Evolutionary conservation across 2,329 filamentous ascomycete genomes (phyloP), one percentile per base, ranked within the genome.

Genomic region (Lachnellula subtilissima): DNA sequence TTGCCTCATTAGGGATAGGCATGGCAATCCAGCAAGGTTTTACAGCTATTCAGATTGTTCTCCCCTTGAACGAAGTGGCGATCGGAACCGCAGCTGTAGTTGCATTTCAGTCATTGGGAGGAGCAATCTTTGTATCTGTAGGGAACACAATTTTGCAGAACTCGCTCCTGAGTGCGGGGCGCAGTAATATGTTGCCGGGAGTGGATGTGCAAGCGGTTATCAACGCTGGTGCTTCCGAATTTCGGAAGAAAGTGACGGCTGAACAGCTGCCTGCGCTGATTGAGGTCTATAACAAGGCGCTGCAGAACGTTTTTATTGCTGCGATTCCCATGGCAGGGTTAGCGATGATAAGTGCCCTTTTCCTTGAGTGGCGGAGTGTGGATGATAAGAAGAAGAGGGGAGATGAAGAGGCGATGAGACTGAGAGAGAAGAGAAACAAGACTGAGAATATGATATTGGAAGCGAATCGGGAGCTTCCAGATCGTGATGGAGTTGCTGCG

Each of bases 281-380:
- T 8, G 49, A 61, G 0, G 79, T 77, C 0, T 85, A 85, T 69
- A 84, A 83, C 63, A 57, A 68, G 8, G 76, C 80, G 0, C 65
- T 85, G 14, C 75, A 73, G 9, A 70, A 77, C 56, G 76, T 76
- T 0, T 85, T 81, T 64, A 80, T 81, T 58, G 80, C 82, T 14
- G 73, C 74, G 5, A 73, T 79, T 11, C 81, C 78, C 0, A 68
- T 80, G 61, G 72, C 73, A 3, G 68, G 70, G 0, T 39, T 82
- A n/a, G 76, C 74, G 5, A 72, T 82, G 23, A 36, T 82, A 19
- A 78, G 76, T 2, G 72, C 76, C 1, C 64, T 75, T 5, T 73
- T 75, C 35, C 74, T 85, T 48, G 75, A 84, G 68, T 84, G 80
- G 81, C 63, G 45, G 46, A 63, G 48, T 48, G 56, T 66, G 17